Conservation (phyloP, 306 rosid genomes). For the Lotus japonicus region DNA sequence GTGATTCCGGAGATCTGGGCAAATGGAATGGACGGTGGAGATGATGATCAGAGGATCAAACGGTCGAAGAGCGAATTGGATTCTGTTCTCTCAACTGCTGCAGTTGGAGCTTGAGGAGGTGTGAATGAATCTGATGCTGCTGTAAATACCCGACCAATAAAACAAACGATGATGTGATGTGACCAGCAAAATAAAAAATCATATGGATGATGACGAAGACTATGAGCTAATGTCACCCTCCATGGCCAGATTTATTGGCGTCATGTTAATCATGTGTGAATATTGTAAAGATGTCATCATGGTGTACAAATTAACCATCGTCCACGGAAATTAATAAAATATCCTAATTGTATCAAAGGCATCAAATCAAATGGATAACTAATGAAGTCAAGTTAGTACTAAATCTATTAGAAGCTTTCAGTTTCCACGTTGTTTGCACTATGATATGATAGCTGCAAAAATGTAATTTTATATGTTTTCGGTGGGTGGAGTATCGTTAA, state of each 20-base stretch:
- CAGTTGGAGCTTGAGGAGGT: constrained; percentile 17
- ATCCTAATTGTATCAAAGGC: neutral
- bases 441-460: neutral
- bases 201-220: neutral
- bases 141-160: neutral
- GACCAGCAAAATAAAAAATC: neutral
- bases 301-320: neutral
- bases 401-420: neutral
- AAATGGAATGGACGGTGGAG: constrained; percentile 19
- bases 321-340: neutral
- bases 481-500: neutral
- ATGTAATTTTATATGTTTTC: neutral
- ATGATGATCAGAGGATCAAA: constrained; percentile 18
- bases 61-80: constrained; percentile 60
- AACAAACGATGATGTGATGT: neutral
- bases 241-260: neutral
- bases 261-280: constrained; percentile 22
- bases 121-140: neutral
- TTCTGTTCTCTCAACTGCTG: constrained; percentile 27
- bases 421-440: neutral
- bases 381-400: neutral
- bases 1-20: constrained; percentile 61
- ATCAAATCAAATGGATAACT: neutral
- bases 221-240: neutral
- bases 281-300: neutral